phyloP scores from a whole-genome alignment of 148 eudicot genomes.

The Simmondsia chinensis region DNA sequence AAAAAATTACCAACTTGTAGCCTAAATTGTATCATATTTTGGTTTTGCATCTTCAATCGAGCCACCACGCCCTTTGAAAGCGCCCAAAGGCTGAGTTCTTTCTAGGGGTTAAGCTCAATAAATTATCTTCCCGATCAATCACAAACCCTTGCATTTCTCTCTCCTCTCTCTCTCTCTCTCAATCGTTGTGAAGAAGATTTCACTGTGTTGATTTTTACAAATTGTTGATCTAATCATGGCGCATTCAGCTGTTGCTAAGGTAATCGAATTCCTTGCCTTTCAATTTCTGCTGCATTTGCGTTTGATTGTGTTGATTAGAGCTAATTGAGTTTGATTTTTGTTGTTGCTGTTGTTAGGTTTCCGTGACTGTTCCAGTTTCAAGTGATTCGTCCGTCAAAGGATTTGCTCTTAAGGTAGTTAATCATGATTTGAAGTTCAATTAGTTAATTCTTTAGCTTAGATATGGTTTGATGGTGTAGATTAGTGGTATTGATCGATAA shows the following conservation, averaged over 20 bases:
- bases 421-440: background rate
- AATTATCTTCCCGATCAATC: background rate
- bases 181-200: too few relatives aligned
- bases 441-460: background rate
- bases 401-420: constrained; percentile 41
- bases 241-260: constrained; percentile 41
- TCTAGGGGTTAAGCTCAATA: constrained; percentile 4
- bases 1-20: too few relatives aligned
- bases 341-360: constrained; percentile 26
- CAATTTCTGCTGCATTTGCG: background rate
- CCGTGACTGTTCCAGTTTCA: constrained; percentile 28
- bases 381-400: constrained; percentile 33
- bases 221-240: constrained; percentile 27
- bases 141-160: background rate
- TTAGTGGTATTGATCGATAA: constrained; percentile 1
- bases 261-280: background rate
- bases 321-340: background rate
- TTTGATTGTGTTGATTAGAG: background rate
- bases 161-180: background rate
- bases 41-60: too few relatives aligned
- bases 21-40: too few relatives aligned
- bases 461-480: background rate
- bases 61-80: constrained; percentile 32
- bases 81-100: constrained; percentile 24
- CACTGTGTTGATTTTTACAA: background rate